Evolutionary conservation across 73 alveolate genomes (phyloP).

Genomic region (Paramecium sonneborni): DNA sequence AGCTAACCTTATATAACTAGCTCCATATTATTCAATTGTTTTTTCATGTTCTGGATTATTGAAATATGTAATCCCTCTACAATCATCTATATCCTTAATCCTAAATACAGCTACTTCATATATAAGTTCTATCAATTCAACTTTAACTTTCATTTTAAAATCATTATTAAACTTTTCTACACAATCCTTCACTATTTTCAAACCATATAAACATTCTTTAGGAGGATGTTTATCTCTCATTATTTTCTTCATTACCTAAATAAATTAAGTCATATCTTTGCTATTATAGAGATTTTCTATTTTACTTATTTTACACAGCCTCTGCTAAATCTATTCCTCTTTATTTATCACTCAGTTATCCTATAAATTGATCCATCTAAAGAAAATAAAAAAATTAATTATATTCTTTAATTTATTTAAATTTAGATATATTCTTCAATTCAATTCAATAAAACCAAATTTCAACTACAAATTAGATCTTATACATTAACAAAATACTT

Average conservation of each 20-base stretch:
- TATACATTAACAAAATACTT: too few relatives aligned
- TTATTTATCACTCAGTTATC: background rate
- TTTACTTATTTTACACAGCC: background rate
- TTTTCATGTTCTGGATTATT: conserved; percentile 1
- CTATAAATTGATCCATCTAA: background rate
- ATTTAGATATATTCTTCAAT: too few relatives aligned
- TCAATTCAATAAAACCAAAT: too few relatives aligned
- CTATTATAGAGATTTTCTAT: background rate
- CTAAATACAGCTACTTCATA: background rate
- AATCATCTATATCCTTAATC: background rate
- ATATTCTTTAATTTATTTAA: too few relatives aligned
- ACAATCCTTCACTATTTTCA: conserved; percentile 9
- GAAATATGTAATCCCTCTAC: background rate
- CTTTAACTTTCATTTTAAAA: background rate
- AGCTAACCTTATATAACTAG: background rate
- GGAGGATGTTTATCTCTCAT: conserved; percentile 20
- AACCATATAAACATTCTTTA: background rate
- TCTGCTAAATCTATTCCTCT: background rate
- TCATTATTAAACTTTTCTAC: background rate
- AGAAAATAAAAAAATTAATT: background rate
- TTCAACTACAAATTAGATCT: too few relatives aligned
- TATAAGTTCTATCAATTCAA: background rate
- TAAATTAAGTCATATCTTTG: background rate
- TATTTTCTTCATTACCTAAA: background rate
- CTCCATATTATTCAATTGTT: background rate